phyloP scores from a whole-genome alignment of 2,329 filamentous ascomycete species.

The Juglanconis sp. region DNA sequence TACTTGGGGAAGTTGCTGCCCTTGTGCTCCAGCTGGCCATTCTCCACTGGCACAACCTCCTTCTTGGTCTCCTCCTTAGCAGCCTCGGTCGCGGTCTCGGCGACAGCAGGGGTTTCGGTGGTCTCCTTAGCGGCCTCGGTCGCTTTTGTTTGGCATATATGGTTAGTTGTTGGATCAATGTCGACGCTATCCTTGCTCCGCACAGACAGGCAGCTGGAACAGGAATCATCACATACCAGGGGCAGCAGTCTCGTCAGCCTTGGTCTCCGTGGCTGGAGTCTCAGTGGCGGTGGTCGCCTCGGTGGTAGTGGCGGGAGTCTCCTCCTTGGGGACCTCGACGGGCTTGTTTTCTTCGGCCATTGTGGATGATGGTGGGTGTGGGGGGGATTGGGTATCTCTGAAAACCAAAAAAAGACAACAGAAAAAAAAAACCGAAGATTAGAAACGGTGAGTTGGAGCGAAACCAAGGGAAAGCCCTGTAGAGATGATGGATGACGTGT shows the following conservation, averaged over 20 bases:
- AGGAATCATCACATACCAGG: constrained; percentile 14
- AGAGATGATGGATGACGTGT: not conserved
- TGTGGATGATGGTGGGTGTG: constrained; percentile 35
- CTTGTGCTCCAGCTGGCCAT: constrained; percentile 88
- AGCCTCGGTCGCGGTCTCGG: constrained; percentile 31
- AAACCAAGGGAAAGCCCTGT: not conserved
- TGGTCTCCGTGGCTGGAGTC: constrained; percentile 21
- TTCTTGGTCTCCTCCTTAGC: constrained; percentile 39
- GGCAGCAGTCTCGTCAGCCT: constrained; percentile 15
- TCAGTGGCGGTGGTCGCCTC: constrained; percentile 25
- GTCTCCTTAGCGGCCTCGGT: constrained; percentile 30
- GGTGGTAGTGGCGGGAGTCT: constrained; percentile 32
- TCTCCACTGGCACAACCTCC: constrained; percentile 58
- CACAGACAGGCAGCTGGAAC: not conserved
- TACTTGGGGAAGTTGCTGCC: constrained; percentile 83
- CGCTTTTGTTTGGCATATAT: constrained; percentile 7
- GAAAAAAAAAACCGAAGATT: constrained; percentile 13
- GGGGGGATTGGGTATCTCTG: constrained; percentile 47
- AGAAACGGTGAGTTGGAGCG: not conserved
- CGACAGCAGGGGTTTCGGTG: constrained; percentile 37
- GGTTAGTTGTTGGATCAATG: constrained; percentile 19
- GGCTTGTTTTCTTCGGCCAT: constrained; percentile 76
- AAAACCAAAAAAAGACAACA: constrained; percentile 26
- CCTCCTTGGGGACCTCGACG: constrained; percentile 56
- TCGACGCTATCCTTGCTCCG: not conserved